phyloP scores from a whole-genome alignment of 352 stramenopile species.

The Globisporangium okanoganense region DNA sequence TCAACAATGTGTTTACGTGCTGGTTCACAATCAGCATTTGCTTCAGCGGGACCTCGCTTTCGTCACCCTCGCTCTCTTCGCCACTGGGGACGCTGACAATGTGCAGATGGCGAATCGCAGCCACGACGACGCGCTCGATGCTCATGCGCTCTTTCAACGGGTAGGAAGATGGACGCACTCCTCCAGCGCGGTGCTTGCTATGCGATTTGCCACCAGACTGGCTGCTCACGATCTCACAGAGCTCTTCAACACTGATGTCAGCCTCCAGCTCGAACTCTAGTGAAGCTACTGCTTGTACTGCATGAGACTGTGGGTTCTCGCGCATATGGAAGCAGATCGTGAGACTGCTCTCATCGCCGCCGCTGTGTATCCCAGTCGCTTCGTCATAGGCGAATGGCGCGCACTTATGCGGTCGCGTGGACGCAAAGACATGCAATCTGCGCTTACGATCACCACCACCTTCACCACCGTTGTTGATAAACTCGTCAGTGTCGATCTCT shows the following conservation, averaged over 20 bases:
- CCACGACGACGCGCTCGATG: constrained; percentile 28
- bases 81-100: constrained; percentile 31
- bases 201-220: constrained; percentile 1
- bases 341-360: constrained; percentile 9
- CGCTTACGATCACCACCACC: constrained; percentile 9
- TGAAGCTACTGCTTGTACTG: neutral
- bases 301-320: constrained; percentile 3
- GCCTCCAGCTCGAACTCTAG: constrained; percentile 21
- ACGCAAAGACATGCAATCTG: constrained; percentile 34
- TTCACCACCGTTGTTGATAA: neutral
- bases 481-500: neutral
- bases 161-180: neutral
- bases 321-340: constrained; percentile 34
- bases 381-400: neutral
- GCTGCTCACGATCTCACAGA: constrained; percentile 22
- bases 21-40: constrained; percentile 37
- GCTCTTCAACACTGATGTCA: constrained; percentile 23
- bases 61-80: neutral
- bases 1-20: constrained; percentile 26
- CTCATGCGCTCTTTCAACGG: constrained; percentile 17
- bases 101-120: constrained; percentile 35
- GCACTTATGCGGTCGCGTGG: constrained; percentile 20
- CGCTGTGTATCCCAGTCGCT: neutral
- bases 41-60: constrained; percentile 7
- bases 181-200: neutral